Conservation (phyloP, 1,139 yeast species). For the Saccharomycopsis hybrid region DNA sequence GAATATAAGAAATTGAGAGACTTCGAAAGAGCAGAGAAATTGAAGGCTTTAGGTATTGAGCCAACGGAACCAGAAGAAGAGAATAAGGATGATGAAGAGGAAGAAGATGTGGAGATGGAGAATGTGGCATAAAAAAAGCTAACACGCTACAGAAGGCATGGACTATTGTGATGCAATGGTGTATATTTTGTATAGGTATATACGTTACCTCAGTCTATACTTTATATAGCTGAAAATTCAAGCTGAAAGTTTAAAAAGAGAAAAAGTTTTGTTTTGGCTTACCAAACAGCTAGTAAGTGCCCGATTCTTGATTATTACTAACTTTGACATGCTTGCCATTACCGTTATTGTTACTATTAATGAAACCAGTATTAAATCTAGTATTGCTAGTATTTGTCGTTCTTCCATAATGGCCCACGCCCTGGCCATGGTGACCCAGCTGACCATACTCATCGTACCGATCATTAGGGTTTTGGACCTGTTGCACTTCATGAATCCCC, state of each 20-base stretch:
- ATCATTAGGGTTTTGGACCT: background rate
- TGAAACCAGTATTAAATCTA: background rate
- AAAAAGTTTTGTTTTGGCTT: no score
- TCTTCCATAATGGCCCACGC: background rate
- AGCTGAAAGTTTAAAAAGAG: background rate
- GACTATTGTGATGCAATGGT: background rate
- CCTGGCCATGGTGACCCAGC: background rate
- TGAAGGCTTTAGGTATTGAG: slow-evolving; percentile 51
- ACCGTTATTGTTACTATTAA: background rate
- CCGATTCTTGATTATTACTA: background rate
- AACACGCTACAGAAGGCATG: background rate
- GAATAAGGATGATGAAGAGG: slow-evolving; percentile 24
- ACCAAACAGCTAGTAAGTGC: background rate
- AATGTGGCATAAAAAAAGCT: slow-evolving; percentile 16
- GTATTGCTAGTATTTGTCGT: slow-evolving; percentile 1
- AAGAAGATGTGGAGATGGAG: slow-evolving; percentile 23
- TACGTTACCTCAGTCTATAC: no score
- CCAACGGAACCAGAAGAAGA: slow-evolving; percentile 29
- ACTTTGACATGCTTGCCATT: background rate
- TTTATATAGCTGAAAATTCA: background rate
- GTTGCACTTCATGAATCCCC: background rate
- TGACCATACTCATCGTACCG: background rate
- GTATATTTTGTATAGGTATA: no score
- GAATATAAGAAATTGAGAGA: slow-evolving; percentile 81
- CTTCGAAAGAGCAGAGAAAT: slow-evolving; percentile 63